Evolutionary conservation across 345 rosid genomes (phyloP).

Genomic region (Erucastrum elatum): DNA sequence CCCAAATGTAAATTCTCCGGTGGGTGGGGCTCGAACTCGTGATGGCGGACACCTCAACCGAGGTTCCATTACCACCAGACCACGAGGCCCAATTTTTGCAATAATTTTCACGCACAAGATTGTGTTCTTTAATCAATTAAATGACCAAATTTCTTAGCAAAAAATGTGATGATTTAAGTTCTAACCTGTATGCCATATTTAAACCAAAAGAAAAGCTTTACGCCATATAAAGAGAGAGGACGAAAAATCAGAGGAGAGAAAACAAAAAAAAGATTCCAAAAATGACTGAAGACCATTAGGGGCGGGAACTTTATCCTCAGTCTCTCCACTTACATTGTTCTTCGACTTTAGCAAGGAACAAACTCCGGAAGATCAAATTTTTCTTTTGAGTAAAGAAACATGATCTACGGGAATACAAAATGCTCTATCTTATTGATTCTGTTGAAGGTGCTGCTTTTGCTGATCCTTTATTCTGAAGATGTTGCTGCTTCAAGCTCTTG

Average conservation of each 20-base stretch:
- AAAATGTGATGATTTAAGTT: background rate
- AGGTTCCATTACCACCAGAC: too few species aligned
- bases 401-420: background rate
- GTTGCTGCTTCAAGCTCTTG: slow-evolving; percentile 18
- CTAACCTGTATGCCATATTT: background rate
- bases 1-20: too few species aligned
- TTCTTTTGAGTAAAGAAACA: background rate
- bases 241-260: background rate
- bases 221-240: background rate
- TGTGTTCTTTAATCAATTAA: background rate
- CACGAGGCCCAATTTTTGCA: too few species aligned
- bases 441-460: background rate
- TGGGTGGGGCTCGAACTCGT: too few species aligned
- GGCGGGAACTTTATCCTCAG: background rate
- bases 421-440: background rate
- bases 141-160: background rate
- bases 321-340: background rate
- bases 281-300: slow-evolving; percentile 11
- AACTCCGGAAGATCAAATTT: background rate
- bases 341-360: background rate
- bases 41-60: too few species aligned
- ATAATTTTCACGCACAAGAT: background rate
- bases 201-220: background rate
- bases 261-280: background rate
- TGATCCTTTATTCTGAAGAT: slow-evolving; percentile 5